Evolutionary conservation across 2,329 filamentous ascomycete genomes (phyloP), one percentile per base, ranked within the genome.

Genomic region (Chrysoporthe puriensis): DNA sequence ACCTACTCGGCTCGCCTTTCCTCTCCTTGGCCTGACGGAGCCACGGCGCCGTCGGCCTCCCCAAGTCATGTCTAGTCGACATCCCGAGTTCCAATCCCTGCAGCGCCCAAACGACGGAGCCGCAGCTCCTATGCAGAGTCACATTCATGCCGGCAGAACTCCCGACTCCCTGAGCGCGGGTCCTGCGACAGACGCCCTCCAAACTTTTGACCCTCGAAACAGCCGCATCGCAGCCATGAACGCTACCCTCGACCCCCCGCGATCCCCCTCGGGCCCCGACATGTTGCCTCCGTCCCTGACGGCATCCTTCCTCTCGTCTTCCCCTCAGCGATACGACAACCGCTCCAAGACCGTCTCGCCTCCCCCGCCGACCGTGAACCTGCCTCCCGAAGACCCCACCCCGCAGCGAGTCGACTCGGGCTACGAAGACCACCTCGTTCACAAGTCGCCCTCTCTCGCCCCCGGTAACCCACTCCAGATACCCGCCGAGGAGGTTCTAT

Each of bases 321-420:
- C 66, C 58, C 32, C 46, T 32, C 54, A 40, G 66, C 62, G 66
- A 46, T 43, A 66, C 69, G 67, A 73, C 11, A 76, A 76, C 66
- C 73, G 70, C 34, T 72, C 74, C 26, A 71, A 74, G 46, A 75
- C 76, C 48, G 75, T 74, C 66, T 73, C 75, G 7, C 75, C 76
- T 14, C 77, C 76, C 14, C 74, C 77, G 14, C 74, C 74, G 14
- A 70, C 67, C 16, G 68, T 71, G 36, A 69, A 68, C 26, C 65
- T 72, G 14, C 67, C 73, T 1, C 63, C 69, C 60, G 66, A 52
- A 32, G 65, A 62, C 42, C 32, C 70, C 52, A 62, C 70, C 57
- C 63, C 70, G n/a, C 71, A 61, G 61, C 66, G 60, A 54, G 63
- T 63, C 26, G 61, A 63, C 59, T 70, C 69, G 44, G 57, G 50